Conservation (phyloP, 1,284 basidiomycete genomes). For the Malassezia globosa region DNA sequence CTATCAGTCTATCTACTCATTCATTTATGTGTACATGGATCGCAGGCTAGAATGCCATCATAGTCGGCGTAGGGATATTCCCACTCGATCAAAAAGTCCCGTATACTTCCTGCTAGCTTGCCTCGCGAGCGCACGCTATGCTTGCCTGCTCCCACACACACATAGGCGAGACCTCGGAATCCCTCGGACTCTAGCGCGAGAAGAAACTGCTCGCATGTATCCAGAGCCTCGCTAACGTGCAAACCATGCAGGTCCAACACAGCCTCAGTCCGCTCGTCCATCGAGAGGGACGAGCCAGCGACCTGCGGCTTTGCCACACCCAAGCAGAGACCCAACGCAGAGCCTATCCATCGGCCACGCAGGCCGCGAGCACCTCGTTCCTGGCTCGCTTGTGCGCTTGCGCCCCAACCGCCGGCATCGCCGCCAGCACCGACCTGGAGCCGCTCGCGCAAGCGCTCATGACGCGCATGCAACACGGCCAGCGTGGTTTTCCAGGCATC, state of each 20-base stretch:
- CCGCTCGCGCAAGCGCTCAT: slow-evolving; percentile 59
- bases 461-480: slow-evolving; percentile 57
- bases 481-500: slow-evolving; percentile 56
- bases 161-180: slow-evolving; percentile 60
- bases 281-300: slow-evolving; percentile 61
- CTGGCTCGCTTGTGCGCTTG: slow-evolving; percentile 53
- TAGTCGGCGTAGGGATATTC: slow-evolving; percentile 75
- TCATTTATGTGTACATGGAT: slow-evolving; percentile 60
- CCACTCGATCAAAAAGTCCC: slow-evolving; percentile 81
- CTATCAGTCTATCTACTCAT: neutral
- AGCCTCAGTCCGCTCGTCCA: slow-evolving; percentile 57
- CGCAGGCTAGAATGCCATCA: slow-evolving; percentile 77
- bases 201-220: slow-evolving; percentile 80
- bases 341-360: slow-evolving; percentile 67
- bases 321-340: slow-evolving; percentile 53
- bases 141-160: slow-evolving; percentile 87
- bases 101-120: slow-evolving; percentile 69
- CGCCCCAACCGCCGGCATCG: slow-evolving; percentile 17
- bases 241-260: slow-evolving; percentile 50
- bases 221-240: slow-evolving; percentile 79
- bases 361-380: slow-evolving; percentile 66
- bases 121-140: slow-evolving; percentile 75
- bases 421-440: slow-evolving; percentile 48
- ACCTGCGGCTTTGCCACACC: slow-evolving; percentile 30
- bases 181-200: slow-evolving; percentile 66